A percentile compares a stretch with the other conserved stretches of the same genome.
Evolutionary conservation across 352 stramenopile species (phyloP).

Genomic region (Pythium sp.): DNA sequence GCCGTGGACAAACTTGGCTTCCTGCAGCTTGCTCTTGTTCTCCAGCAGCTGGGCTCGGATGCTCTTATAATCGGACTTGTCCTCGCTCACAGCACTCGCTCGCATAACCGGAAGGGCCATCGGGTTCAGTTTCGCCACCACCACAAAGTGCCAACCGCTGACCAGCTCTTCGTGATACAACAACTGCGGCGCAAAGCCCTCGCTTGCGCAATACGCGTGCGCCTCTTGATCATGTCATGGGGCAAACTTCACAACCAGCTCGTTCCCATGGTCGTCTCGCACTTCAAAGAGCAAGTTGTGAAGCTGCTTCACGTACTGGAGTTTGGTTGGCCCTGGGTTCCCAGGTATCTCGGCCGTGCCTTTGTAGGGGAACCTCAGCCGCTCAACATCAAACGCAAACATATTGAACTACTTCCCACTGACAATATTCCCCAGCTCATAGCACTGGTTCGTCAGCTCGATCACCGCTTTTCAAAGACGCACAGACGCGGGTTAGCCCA

Average conservation of each 20-base stretch:
- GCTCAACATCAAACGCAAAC: too few species aligned
- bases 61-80: background rate
- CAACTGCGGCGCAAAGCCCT: constrained; percentile 19
- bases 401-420: too few species aligned
- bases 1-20: constrained; percentile 14
- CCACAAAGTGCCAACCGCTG: constrained; percentile 17
- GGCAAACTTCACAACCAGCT: constrained; percentile 26
- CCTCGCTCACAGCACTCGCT: too few species aligned
- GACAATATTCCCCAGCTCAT: constrained; percentile 7
- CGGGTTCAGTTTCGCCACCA: too few species aligned
- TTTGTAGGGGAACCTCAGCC: constrained; percentile 14
- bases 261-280: constrained; percentile 11
- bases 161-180: constrained; percentile 19
- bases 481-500: constrained; percentile 16
- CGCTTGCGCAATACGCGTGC: constrained; percentile 21
- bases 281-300: constrained; percentile 21
- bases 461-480: constrained; percentile 20
- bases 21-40: constrained; percentile 7
- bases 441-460: constrained; percentile 18
- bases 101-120: constrained; percentile 26
- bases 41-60: constrained; percentile 18
- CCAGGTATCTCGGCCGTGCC: constrained; percentile 19
- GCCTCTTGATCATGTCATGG: constrained; percentile 21
- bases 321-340: background rate
- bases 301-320: constrained; percentile 23